phyloP scores from a whole-genome alignment of 495 filamentous ascomycete species.

The Amphirosellinia nigrospora region DNA sequence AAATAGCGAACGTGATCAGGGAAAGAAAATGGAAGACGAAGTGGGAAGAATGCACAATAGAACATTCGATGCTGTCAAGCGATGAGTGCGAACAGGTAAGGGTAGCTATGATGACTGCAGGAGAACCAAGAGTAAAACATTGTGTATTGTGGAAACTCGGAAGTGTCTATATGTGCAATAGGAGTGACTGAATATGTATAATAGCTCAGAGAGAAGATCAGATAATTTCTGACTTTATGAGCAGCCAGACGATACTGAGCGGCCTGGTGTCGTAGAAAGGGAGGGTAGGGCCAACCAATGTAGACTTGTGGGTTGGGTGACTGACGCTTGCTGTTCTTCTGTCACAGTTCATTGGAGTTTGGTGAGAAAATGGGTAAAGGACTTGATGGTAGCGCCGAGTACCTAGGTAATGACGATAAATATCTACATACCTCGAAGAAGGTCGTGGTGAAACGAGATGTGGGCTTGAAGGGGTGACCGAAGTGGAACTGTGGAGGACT shows the following conservation, averaged over 20 bases:
- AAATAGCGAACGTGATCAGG: neutral
- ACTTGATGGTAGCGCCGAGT: neutral
- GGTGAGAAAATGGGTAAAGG: neutral
- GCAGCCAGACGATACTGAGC: neutral
- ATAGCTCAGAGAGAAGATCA: neutral
- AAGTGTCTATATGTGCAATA: neutral
- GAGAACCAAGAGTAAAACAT: neutral
- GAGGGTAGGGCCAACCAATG: slow-evolving; percentile 11
- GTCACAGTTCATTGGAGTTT: neutral
- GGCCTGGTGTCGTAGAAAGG: neutral
- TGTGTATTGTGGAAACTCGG: neutral
- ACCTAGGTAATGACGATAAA: neutral
- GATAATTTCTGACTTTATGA: neutral
- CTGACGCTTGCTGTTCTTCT: neutral
- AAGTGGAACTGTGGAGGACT: neutral
- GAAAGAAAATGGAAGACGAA: neutral
- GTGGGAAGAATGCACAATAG: neutral
- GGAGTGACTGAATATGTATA: neutral
- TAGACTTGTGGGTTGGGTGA: neutral
- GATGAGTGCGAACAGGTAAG: neutral
- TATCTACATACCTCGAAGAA: slow-evolving; percentile 20
- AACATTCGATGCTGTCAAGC: neutral
- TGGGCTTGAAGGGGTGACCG: neutral
- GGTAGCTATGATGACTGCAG: neutral
- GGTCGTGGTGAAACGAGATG: neutral